These are phyloP conservation scores for Thelephora aurantiotincta DNA, from an alignment of 768 basidiomycete species.

Conservation along the genomic window DNA sequence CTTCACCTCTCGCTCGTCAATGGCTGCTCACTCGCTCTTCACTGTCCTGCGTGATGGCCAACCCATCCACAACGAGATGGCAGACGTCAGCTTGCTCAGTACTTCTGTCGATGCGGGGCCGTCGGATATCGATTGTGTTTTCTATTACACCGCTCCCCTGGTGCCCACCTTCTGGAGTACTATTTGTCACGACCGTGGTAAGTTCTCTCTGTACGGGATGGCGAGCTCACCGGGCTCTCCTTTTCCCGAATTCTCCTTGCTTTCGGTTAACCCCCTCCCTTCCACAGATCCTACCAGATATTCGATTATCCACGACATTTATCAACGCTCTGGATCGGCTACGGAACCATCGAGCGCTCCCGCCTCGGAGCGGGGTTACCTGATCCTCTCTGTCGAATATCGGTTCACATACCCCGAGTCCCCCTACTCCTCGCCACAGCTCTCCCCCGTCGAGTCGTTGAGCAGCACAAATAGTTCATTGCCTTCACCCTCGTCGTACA, in stretches of 20 bases:
- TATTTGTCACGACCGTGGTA: neutral
- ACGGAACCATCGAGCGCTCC: neutral
- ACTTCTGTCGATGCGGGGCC: neutral
- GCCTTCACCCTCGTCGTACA: neutral
- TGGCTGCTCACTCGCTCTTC: conserved; percentile 41
- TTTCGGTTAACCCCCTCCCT: too few species aligned
- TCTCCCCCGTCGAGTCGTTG: neutral
- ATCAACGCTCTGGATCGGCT: neutral
- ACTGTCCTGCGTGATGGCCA: conserved; percentile 35
- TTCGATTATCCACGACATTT: neutral
- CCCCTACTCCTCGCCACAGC: neutral
- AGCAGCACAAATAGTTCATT: neutral
- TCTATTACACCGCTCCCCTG: neutral
- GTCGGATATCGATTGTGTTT: neutral
- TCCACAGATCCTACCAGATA: neutral
- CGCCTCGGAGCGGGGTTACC: neutral
- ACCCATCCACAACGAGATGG: conserved; percentile 37
- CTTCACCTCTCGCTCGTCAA: conserved; percentile 33
- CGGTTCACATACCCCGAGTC: neutral
- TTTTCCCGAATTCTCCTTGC: too few species aligned
- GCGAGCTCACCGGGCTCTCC: too few species aligned
- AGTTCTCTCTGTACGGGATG: neutral
- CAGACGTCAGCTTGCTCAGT: conserved; percentile 8
- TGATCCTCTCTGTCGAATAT: neutral
- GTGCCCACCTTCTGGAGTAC: neutral